Evolutionary conservation across 148 eudicot genomes (phyloP), one percentile per base, ranked within the genome.

Genomic region (Arctostaphylos glauca): DNA sequence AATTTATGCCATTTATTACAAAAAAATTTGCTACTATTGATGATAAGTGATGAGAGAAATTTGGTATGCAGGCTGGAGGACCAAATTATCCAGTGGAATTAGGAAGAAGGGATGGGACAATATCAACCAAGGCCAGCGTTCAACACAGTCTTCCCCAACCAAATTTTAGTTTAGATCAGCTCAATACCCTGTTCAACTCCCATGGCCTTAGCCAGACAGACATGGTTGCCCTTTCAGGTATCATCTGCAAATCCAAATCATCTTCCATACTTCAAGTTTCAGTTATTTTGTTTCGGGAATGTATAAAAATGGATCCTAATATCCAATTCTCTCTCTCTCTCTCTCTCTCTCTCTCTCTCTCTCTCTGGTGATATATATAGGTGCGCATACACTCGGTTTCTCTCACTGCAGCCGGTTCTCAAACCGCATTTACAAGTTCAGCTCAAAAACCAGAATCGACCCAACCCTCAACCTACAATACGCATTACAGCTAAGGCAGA

Each of bases 361-460:
- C 38, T 31, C 38, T 31, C 0, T 0, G 38, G 38, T 31, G 38
- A 31, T 31, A 31, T 31, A 31, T 31, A 31, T 53, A 93, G 97
- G 94, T 62, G 97, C 97, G 41, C 98, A 92, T 80, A 90, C 97
- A 75, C n/a, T 95, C 25, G 95, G 95, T 16, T 95, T 95, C 87
- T 87, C 97, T 23, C 95, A 93, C 83, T 93, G 94, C 82, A 81
- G 80, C 73, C 84, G 87, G 5, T 93, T 95, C 89, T 85, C 94
- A 19, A 87, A 88, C 3, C 88, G 95, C 18, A 86, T 93, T 48
- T 91, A 91, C 84, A 83, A 88, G 38, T 89, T 87, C 80, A 87
- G 80, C 73, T 83, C 83, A 19, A 81, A 59, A 75, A 89, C 58
- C 74, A 76, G 87, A 73, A 88, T 87, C 3, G 95, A 94, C 84